A percentile compares a stretch with the other conserved stretches of the same genome.
phyloP scores from a whole-genome alignment of 768 basidiomycete genomes.

The Lactarius hengduanensis region DNA sequence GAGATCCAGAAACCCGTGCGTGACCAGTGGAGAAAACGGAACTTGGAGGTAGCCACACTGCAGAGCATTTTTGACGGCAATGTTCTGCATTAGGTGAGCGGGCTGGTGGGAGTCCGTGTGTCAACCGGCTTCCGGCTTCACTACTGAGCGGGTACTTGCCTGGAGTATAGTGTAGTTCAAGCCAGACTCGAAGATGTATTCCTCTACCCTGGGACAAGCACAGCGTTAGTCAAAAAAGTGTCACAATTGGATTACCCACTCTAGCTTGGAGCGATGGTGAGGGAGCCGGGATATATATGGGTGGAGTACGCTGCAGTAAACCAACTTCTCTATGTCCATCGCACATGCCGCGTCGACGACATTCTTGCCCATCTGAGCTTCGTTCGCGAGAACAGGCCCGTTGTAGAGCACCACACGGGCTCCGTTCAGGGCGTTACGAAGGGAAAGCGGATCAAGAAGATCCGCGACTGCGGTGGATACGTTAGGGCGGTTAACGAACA shows the following conservation, averaged over 20 bases:
- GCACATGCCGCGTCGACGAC: slow-evolving; percentile 27
- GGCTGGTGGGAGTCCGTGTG: slow-evolving; percentile 30
- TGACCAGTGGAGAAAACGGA: slow-evolving; percentile 31
- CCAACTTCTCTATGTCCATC: slow-evolving; percentile 27
- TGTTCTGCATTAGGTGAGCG: slow-evolving; percentile 39
- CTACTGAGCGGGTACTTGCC: slow-evolving; percentile 18
- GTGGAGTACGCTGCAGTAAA: slow-evolving; percentile 27
- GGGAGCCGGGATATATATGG: slow-evolving; percentile 26
- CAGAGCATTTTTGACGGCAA: slow-evolving; percentile 28
- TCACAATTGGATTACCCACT: slow-evolving; percentile 13
- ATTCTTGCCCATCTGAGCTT: slow-evolving; percentile 27
- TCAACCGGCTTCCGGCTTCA: neutral
- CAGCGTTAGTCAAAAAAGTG: neutral
- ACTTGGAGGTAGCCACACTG: slow-evolving; percentile 27
- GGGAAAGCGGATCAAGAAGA: slow-evolving; percentile 20
- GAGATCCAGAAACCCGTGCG: slow-evolving; percentile 39
- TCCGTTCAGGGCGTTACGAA: slow-evolving; percentile 18
- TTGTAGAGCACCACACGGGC: slow-evolving; percentile 24
- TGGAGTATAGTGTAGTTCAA: slow-evolving; percentile 40
- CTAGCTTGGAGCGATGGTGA: slow-evolving; percentile 26
- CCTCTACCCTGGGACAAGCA: slow-evolving; percentile 34
- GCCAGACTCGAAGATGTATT: slow-evolving; percentile 40
- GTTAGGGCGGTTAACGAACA: slow-evolving; percentile 10
- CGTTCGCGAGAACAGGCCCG: slow-evolving; percentile 20
- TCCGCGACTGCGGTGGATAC: slow-evolving; percentile 23